Base-by-base conservation (phyloP, 139 green algal genomes). In the Pleodorina starrii region DNA sequence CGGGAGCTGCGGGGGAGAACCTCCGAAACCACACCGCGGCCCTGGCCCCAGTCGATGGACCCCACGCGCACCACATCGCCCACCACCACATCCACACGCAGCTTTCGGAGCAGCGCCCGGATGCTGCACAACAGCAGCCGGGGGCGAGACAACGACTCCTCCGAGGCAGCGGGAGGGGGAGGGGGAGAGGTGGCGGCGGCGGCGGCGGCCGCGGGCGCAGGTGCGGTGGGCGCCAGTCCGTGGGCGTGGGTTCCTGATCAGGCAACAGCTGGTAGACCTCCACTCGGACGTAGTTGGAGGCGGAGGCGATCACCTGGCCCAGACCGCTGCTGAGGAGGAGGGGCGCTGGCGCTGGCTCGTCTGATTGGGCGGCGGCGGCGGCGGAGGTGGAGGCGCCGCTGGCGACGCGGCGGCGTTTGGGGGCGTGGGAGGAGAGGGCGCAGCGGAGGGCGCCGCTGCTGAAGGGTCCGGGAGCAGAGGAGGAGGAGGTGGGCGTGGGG, bases 41-140 rank as follows among this genome's bases (percentile, higher is more conserved):
- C 86, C 36, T 40, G 5, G 46, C 81, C 63, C 97, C 97, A 99
- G 85, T 99, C 97, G n/a, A 99, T 95, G 43, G 90, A 86, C 7
- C 85, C 85, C 27, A 98, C 91, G 11, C 90, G 69, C n/a, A 99
- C 97, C 3, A 82, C 38, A 88, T 99, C 97, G 0, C 97, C 97
- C 12, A 99, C 98, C 59, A 99, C 84, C 78, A 99, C 97, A 0
- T 86, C 90, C 72, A 95, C 90, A 63, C 96, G 91, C 29, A 99
- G 96, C 92, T 99, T 99, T 82, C 98, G 97, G 9, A 99, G 93
- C 57, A 99, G 90, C 1, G 91, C 94, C 5, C 97, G 91, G 38
- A 97, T 91, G 19, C 93, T 94, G 90, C 98, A 99, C 72, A 99
- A 92, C 50, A 99, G 93, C 92, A 97, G 94, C 17, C 48, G 32